Evolutionary conservation across 441 rosid genomes (phyloP).

Genomic region (Bocquillonia castaneifolia): DNA sequence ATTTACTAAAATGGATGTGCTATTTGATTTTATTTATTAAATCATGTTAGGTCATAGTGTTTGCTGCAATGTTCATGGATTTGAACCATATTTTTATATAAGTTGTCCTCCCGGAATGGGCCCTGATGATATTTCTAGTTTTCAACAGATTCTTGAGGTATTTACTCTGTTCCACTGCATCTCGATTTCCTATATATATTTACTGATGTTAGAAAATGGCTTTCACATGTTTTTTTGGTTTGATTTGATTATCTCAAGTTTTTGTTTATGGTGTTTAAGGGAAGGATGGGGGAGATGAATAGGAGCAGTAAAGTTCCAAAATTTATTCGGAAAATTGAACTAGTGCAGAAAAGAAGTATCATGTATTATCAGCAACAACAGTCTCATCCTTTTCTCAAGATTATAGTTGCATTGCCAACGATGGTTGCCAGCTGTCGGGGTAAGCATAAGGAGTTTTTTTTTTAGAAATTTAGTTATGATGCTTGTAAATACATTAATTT

Average conservation of each 20-base stretch:
- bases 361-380: slow-evolving; percentile 88
- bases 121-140: slow-evolving; percentile 75
- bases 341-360: slow-evolving; percentile 77
- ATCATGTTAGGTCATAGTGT: slow-evolving; percentile 72
- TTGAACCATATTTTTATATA: slow-evolving; percentile 93
- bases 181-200: too few species aligned
- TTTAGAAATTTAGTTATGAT: neutral
- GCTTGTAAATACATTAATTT: neutral
- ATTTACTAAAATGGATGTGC: neutral
- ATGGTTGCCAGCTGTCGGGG: slow-evolving; percentile 94
- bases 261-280: slow-evolving; percentile 36
- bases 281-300: slow-evolving; percentile 73
- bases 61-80: slow-evolving; percentile 93
- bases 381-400: slow-evolving; percentile 79
- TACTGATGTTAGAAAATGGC: neutral
- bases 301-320: slow-evolving; percentile 60
- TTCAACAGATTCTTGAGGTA: slow-evolving; percentile 90
- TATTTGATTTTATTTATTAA: neutral
- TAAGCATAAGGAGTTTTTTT: slow-evolving; percentile 29
- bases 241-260: slow-evolving; percentile 10
- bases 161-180: slow-evolving; percentile 7
- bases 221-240: too few species aligned
- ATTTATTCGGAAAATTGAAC: slow-evolving; percentile 54
- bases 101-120: slow-evolving; percentile 88
- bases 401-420: slow-evolving; percentile 86